A percentile compares a stretch with the other conserved stretches of the same genome.
phyloP scores from a whole-genome alignment of 495 filamentous ascomycete genomes.

The Ramalina peruviana region DNA sequence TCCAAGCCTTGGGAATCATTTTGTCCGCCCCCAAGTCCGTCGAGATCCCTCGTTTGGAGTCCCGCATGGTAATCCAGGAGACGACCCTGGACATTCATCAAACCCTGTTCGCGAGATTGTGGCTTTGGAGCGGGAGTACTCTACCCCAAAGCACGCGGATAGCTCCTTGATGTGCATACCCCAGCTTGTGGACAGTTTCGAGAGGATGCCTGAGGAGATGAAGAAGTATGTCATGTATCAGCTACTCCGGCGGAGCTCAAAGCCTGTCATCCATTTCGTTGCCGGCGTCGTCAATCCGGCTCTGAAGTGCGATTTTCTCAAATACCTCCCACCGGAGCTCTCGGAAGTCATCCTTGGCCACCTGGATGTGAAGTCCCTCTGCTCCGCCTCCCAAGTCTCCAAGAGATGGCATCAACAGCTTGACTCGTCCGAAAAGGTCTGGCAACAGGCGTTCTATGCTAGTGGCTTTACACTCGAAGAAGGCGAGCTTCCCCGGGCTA shows the following conservation, averaged over 20 bases:
- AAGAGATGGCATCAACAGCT: conserved; percentile 84
- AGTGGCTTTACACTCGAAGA: conserved; percentile 68
- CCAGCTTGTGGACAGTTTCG: conserved; percentile 77
- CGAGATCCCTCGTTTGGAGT: background rate
- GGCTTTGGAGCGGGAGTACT: background rate
- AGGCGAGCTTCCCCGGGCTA: conserved; percentile 74
- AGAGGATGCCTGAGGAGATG: conserved; percentile 73
- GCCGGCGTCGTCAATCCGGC: conserved; percentile 89
- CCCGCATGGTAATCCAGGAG: background rate
- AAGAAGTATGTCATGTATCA: conserved; percentile 95
- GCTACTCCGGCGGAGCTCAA: conserved; percentile 72
- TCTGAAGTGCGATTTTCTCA: conserved; percentile 87
- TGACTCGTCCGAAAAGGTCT: conserved; percentile 84
- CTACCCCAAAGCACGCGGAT: conserved; percentile 14
- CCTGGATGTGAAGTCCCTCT: conserved; percentile 76
- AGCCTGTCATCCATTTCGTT: conserved; percentile 82
- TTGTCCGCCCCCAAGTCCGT: background rate
- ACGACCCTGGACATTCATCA: background rate
- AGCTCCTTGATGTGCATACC: conserved; percentile 59
- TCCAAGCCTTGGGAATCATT: background rate
- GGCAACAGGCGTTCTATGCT: conserved; percentile 82
- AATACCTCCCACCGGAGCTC: conserved; percentile 70
- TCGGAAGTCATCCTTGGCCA: conserved; percentile 77
- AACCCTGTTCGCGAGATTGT: background rate
- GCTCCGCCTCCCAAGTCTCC: conserved; percentile 83